Evolutionary conservation across 2,329 filamentous ascomycete genomes (phyloP), one percentile per base, ranked within the genome.

Genomic region (Paecilomyces variotii): DNA sequence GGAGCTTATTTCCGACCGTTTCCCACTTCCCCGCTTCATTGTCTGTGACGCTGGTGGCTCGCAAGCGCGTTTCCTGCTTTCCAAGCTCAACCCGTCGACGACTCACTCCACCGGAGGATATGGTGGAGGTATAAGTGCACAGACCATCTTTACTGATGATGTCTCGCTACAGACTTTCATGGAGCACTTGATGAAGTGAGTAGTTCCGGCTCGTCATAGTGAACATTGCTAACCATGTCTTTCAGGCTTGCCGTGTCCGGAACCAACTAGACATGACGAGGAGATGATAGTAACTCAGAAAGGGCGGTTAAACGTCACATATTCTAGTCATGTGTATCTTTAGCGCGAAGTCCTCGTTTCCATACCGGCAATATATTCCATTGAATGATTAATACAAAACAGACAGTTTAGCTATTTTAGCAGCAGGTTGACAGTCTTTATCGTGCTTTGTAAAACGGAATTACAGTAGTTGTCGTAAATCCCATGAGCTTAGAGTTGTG

Each of bases 161-260:
- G 94, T 99, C 57, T 97, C 91, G 57, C 79, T 99, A 71, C 93
- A 97, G 76, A 97, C 93, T 1, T 99, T 99, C 73, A 99, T 99
- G 94, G 94, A 99, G 70, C 92, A 97, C 78, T 80, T 99, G 73
- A 99, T 99, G 94, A 99, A 99, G 90, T 92, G 81, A 77, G 87
- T 82, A 24, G 9, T 4, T 2, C 39, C 26, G 25, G 7, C 26
- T 52, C 28, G 58, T 53, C 25, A 28, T 14, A n/a, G 45, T 45
- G 55, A 45, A 51, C 10, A 30, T 51, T 66, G 49, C 70, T 74
- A 69, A 76, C 63, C 54, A 19, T 53, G 59, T 53, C 53, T 59
- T 56, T 28, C 61, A 80, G 78, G 65, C 75, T 80, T 66, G 78
- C 78, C 55, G 78, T 80, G 53, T 79, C 78, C 60, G 78, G 78